phyloP scores from a whole-genome alignment of 805 yeast genomes.

The Saccharomycopsis malanga region DNA sequence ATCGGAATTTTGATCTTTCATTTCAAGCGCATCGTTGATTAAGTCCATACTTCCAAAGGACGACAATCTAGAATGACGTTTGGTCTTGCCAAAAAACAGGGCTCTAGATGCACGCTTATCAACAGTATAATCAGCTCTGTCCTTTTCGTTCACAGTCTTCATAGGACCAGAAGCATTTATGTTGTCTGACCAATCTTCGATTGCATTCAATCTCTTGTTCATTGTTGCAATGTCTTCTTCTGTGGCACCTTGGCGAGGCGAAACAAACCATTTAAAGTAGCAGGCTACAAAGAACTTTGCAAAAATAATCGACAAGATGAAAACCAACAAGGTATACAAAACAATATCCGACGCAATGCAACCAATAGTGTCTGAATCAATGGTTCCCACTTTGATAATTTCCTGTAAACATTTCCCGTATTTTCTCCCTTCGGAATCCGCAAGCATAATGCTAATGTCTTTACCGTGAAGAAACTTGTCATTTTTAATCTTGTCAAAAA shows the following conservation, averaged over 20 bases:
- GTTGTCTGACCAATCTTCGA: constrained; percentile 84
- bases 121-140: constrained; percentile 42
- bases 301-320: constrained; percentile 74
- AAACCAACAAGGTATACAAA: constrained; percentile 69
- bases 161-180: constrained; percentile 45
- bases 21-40: neutral
- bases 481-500: constrained; percentile 57
- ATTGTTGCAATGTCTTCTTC: constrained; percentile 50
- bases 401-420: constrained; percentile 80
- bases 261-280: constrained; percentile 78
- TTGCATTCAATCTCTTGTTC: constrained; percentile 55
- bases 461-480: constrained; percentile 57
- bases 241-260: constrained; percentile 76
- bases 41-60: constrained; percentile 19
- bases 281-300: constrained; percentile 79
- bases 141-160: constrained; percentile 41
- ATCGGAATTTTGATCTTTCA: neutral
- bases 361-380: constrained; percentile 86
- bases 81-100: constrained; percentile 25
- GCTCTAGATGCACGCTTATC: constrained; percentile 24
- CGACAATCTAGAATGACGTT: constrained; percentile 31
- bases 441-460: constrained; percentile 70
- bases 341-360: constrained; percentile 89
- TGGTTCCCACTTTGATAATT: constrained; percentile 78
- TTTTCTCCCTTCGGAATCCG: constrained; percentile 57